Percentiles rank a stretch among this genome's conserved stretches.
Conservation (phyloP, 768 basidiomycete species). For the Coprinopsis sp. region DNA sequence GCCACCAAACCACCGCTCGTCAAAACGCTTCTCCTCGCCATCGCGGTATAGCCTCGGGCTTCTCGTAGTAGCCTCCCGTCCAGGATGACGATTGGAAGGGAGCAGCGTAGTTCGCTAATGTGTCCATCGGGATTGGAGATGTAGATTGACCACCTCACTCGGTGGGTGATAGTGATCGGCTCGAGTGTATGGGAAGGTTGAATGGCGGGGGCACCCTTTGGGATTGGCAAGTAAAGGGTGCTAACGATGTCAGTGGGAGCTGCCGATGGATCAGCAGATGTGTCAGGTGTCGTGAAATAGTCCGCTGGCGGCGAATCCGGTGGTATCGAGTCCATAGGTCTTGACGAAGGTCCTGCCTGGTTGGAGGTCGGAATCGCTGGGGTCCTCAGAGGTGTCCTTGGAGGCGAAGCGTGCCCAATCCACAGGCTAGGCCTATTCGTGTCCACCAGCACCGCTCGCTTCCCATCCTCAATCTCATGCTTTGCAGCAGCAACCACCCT, state of each 20-base stretch:
- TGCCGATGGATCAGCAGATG: neutral
- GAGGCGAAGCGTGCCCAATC: slow-evolving; percentile 1
- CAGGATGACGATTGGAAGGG: slow-evolving; percentile 83
- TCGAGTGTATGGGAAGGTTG: slow-evolving; percentile 73
- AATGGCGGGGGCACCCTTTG: slow-evolving; percentile 14
- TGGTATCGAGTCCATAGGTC: too few relatives aligned
- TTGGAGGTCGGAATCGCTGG: neutral
- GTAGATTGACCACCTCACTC: slow-evolving; percentile 74
- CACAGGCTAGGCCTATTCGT: slow-evolving; percentile 18
- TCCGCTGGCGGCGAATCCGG: too few relatives aligned
- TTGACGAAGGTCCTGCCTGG: too few relatives aligned
- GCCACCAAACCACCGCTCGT: slow-evolving; percentile 29
- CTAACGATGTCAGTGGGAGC: slow-evolving; percentile 47
- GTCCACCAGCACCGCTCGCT: too few relatives aligned
- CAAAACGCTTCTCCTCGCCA: slow-evolving; percentile 68
- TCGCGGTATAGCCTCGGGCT: slow-evolving; percentile 65
- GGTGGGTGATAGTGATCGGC: slow-evolving; percentile 73
- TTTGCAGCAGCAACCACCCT: slow-evolving; percentile 56
- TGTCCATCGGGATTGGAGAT: slow-evolving; percentile 89
- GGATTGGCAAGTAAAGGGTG: slow-evolving; percentile 42
- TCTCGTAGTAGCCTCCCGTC: slow-evolving; percentile 71
- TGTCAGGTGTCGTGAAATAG: neutral
- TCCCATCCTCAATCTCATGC: slow-evolving; percentile 67
- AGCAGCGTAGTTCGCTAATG: slow-evolving; percentile 91
- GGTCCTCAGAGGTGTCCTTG: neutral